Percentiles rank a stretch among this genome's conserved stretches.
phyloP scores from a whole-genome alignment of 768 basidiomycete genomes.

The Kwoniella mangroviensis region DNA sequence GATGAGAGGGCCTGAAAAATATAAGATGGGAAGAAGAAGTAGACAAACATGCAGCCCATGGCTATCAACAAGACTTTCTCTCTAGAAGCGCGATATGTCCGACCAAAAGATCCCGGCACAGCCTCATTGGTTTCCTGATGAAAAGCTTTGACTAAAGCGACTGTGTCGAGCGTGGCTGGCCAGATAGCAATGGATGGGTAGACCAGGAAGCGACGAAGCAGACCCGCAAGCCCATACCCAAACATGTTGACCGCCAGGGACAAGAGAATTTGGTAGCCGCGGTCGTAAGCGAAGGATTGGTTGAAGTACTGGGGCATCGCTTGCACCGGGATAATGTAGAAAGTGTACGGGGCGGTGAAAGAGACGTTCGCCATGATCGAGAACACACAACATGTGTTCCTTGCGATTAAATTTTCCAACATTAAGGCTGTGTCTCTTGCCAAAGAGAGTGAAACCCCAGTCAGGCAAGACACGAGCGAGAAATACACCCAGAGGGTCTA shows the following conservation, averaged over 20 bases:
- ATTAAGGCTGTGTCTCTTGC: constrained; percentile 34
- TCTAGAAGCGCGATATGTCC: constrained; percentile 51
- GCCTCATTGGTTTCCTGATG: constrained; percentile 71
- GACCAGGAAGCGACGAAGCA: constrained; percentile 85
- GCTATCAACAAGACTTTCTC: constrained; percentile 23
- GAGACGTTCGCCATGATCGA: constrained; percentile 47
- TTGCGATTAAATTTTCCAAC: constrained; percentile 48
- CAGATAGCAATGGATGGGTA: constrained; percentile 69
- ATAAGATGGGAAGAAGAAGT: constrained; percentile 52
- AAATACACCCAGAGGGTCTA: constrained; percentile 36
- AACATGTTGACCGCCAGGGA: constrained; percentile 83
- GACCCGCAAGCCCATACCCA: constrained; percentile 89
- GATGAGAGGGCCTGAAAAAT: constrained; percentile 36
- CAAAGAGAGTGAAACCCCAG: constrained; percentile 33
- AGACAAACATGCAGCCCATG: constrained; percentile 23
- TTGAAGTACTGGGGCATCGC: constrained; percentile 50
- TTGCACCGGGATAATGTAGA: constrained; percentile 46
- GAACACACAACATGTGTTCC: constrained; percentile 52
- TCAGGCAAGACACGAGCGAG: constrained; percentile 33
- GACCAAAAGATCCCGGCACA: constrained; percentile 89
- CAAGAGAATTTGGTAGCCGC: constrained; percentile 62
- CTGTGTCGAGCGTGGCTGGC: constrained; percentile 14
- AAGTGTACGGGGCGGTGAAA: constrained; percentile 49
- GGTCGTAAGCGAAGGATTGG: constrained; percentile 49
- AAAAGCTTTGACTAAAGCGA: constrained; percentile 22